Percentiles rank a stretch among this genome's conserved stretches.
Conservation (phyloP, 768 basidiomycete genomes). For the Phylloporus sp. region DNA sequence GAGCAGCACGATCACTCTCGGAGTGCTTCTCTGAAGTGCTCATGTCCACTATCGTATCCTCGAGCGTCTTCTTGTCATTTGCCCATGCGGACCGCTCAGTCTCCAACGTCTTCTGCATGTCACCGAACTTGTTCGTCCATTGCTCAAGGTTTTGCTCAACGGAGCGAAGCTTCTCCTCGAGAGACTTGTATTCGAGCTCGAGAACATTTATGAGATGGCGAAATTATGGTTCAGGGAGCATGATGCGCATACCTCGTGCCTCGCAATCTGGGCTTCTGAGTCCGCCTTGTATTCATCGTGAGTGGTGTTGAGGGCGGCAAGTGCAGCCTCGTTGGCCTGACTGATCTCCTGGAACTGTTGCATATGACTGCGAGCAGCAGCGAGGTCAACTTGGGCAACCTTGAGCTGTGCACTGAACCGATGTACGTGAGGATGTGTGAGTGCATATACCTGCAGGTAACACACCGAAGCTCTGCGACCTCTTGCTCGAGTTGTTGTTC, state of each 20-base stretch:
- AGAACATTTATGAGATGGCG: not conserved
- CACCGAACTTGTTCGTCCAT: slow-evolving; percentile 44
- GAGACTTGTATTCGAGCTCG: slow-evolving; percentile 59
- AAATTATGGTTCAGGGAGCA: no score
- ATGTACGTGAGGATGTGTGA: not conserved
- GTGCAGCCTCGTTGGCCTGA: slow-evolving; percentile 72
- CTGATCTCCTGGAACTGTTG: slow-evolving; percentile 86
- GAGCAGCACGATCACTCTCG: slow-evolving; percentile 56
- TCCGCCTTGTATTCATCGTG: slow-evolving; percentile 77
- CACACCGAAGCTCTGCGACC: slow-evolving; percentile 78
- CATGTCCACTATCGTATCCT: slow-evolving; percentile 79
- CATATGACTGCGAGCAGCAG: slow-evolving; percentile 63
- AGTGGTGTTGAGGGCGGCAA: slow-evolving; percentile 62
- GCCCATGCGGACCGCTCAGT: slow-evolving; percentile 64
- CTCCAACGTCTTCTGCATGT: slow-evolving; percentile 63
- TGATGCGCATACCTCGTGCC: slow-evolving; percentile 51
- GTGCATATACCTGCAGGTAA: not conserved
- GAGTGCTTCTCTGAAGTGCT: slow-evolving; percentile 66
- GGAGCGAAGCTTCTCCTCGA: slow-evolving; percentile 56
- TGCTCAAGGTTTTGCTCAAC: slow-evolving; percentile 52
- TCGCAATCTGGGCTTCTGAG: slow-evolving; percentile 62
- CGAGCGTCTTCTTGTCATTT: slow-evolving; percentile 75
- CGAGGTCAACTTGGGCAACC: slow-evolving; percentile 71
- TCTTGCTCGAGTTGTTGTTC: slow-evolving; percentile 82
- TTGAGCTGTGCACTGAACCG: slow-evolving; percentile 62